Evolutionary conservation across 176 grass and related monocot genomes (phyloP).

Genomic region (Sorghum bicolor): DNA sequence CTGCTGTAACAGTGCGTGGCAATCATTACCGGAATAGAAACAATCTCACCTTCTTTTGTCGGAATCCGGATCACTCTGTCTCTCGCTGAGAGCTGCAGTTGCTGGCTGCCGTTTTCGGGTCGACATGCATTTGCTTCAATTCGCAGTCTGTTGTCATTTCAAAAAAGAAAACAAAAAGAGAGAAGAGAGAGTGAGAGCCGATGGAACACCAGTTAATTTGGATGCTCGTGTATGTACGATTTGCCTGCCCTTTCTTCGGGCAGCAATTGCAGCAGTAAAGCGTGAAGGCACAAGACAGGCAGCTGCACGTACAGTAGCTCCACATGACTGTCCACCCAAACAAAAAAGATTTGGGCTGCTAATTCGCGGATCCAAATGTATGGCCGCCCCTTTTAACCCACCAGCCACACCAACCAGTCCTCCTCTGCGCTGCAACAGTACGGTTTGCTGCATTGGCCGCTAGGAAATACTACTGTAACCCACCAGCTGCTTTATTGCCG

Average conservation of each 20-base stretch:
- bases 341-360: neutral
- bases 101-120: neutral
- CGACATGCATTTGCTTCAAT: slow-evolving; percentile 12
- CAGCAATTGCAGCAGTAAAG: slow-evolving; percentile 5
- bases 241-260: neutral
- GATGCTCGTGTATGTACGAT: neutral
- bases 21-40: neutral
- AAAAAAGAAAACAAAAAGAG: neutral
- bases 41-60: slow-evolving; percentile 3
- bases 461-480: neutral
- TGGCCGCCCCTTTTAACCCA: slow-evolving; percentile 26
- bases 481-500: neutral
- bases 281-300: neutral
- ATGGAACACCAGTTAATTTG: neutral
- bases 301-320: neutral
- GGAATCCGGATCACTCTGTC: neutral
- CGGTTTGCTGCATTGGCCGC: neutral
- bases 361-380: slow-evolving; percentile 26
- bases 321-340: slow-evolving; percentile 1
- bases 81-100: neutral
- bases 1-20: neutral
- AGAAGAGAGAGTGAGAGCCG: neutral
- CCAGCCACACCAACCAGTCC: slow-evolving; percentile 20
- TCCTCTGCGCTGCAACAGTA: neutral
- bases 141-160: neutral